These are phyloP conservation scores for Pseudopithomyces maydicus DNA, from an alignment of 2,329 filamentous ascomycete species.

Conservation along the genomic window DNA sequence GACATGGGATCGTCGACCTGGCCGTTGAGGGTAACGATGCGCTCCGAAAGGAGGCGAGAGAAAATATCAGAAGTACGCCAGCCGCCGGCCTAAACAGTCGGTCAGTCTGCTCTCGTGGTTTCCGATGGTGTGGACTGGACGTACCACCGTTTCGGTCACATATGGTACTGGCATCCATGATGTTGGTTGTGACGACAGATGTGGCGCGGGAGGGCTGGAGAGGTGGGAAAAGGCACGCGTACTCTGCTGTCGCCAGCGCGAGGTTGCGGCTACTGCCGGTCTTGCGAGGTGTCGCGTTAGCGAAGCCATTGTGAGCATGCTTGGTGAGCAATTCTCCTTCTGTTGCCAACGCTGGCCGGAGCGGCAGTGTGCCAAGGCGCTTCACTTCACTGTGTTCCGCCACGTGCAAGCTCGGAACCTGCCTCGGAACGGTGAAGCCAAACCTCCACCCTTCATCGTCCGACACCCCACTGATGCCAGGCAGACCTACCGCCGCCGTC, in stretches of 20 bases:
- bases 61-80: conserved; percentile 58
- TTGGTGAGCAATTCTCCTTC: neutral
- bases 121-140: conserved; percentile 12
- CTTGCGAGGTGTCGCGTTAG: conserved; percentile 31
- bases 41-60: conserved; percentile 66
- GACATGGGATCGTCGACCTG: conserved; percentile 88
- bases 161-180: conserved; percentile 55
- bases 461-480: conserved; percentile 32
- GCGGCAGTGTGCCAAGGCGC: conserved; percentile 16
- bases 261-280: conserved; percentile 16
- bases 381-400: too few relatives aligned
- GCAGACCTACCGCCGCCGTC: conserved; percentile 24
- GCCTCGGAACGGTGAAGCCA: conserved; percentile 5
- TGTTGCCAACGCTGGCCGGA: conserved; percentile 9
- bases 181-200: conserved; percentile 29
- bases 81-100: conserved; percentile 53
- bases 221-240: conserved; percentile 30
- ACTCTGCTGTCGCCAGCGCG: conserved; percentile 12
- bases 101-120: conserved; percentile 8
- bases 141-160: conserved; percentile 56
- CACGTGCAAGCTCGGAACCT: conserved; percentile 21
- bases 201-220: conserved; percentile 19
- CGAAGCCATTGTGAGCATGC: conserved; percentile 36
- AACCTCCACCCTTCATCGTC: neutral
- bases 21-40: conserved; percentile 92